These are phyloP conservation scores for Misopates orontium DNA, from an alignment of 257 asterid species.

Conservation along the genomic window DNA sequence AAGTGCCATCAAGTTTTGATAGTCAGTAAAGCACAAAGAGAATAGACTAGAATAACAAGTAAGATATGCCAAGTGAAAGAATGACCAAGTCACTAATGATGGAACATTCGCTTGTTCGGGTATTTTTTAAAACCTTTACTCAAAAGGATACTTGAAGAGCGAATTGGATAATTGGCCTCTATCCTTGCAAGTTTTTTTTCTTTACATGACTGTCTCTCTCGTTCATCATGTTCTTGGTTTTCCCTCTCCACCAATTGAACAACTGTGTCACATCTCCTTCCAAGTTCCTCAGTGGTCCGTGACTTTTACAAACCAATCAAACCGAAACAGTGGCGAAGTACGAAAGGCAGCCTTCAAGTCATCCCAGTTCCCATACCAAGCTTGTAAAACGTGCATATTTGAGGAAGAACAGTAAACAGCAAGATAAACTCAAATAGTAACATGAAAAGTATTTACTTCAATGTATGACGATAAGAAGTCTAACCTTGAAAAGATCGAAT, in stretches of 20 bases:
- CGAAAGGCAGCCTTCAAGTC: constrained; percentile 97
- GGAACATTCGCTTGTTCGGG: background rate
- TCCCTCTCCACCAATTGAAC: constrained; percentile 89
- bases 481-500: constrained; percentile 96
- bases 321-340: constrained; percentile 89
- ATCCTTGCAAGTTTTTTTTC: constrained; percentile 92
- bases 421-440: background rate
- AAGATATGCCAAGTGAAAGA: too few species aligned
- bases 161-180: background rate
- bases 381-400: constrained; percentile 98
- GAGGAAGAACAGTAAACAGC: constrained; percentile 3
- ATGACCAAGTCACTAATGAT: background rate
- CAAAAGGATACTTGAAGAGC: background rate
- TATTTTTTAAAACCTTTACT: background rate
- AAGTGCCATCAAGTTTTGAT: background rate
- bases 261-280: constrained; percentile 95
- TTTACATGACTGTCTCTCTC: constrained; percentile 96
- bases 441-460: background rate
- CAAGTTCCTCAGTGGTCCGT: constrained; percentile 96
- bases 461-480: constrained; percentile 17
- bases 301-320: constrained; percentile 98
- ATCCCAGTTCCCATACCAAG: constrained; percentile 99
- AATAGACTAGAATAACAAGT: background rate
- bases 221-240: constrained; percentile 91
- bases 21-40: background rate